Evolutionary conservation across 495 filamentous ascomycete species (phyloP), one percentile per base, ranked within the genome.

Genomic region (Neurospora sp.): DNA sequence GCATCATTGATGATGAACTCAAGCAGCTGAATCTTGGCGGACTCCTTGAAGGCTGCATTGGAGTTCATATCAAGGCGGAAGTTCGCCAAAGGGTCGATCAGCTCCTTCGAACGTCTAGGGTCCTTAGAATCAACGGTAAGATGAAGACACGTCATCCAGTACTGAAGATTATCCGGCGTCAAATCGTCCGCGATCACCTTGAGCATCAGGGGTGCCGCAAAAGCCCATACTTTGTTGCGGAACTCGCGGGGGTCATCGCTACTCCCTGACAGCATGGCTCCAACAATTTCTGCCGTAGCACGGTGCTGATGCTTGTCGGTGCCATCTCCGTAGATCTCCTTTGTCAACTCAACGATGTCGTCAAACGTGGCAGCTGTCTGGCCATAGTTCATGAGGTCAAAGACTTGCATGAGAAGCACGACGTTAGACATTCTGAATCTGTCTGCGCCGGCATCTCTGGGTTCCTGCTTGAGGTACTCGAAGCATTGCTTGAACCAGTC

Each of bases 1-100:
- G 91, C 86, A 79, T 97, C 93, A 73, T 89, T 89, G 75, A 98
- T 93, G 74, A 91, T 90, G 76, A 97, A 93, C 76, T 97, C 92
- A 41, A 99, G 85, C 16, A 98, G 87, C 76, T 96, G 92, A 60
- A 99, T 92, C 83, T 98, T 98, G 5, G 95, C 94, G 73, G 95
- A 98, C 77, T 99, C 96, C 82, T 99, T 99, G 88, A 99, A 99
- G 11, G 96, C 96, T 5, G 96, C 96, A 81, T 98, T 97, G 1
- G 95, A 97, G 31, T 89, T 83, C 92, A 97, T 95, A 78, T 99
- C 96, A 23, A 99, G 85, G 40, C 93, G 88, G 87, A 97, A 98
- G 74, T 90, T 89, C 14, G 90, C 89, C 41, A 99, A 87, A 85
- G 90, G 92, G 74, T 95, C 92, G 37, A 97, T 88, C 72, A 99